These are phyloP conservation scores for Cladosporium oxysporum DNA, from an alignment of 2,329 filamentous ascomycete species.

Conservation along the genomic window DNA sequence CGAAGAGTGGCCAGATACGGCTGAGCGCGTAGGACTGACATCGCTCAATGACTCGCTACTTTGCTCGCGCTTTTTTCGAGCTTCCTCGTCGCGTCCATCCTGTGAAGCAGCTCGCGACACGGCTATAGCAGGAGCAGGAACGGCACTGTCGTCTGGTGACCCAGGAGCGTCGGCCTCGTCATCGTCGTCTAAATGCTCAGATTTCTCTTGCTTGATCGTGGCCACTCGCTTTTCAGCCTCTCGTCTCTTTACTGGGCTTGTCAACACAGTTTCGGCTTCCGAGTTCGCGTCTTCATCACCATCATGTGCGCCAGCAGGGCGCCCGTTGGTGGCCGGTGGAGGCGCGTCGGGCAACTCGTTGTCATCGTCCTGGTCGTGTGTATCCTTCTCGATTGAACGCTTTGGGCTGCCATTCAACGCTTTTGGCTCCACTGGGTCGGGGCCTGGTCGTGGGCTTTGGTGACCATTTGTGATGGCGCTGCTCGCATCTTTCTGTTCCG, in stretches of 20 bases:
- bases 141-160: conserved; percentile 27
- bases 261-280: conserved; percentile 53
- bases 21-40: conserved; percentile 35
- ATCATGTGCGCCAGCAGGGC: conserved; percentile 16
- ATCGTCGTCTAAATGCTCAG: conserved; percentile 28
- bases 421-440: conserved; percentile 11
- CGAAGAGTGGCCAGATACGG: conserved; percentile 27
- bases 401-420: conserved; percentile 21
- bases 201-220: conserved; percentile 14
- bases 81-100: conserved; percentile 2
- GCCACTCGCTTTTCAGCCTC: conserved; percentile 37
- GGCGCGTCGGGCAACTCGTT: conserved; percentile 21
- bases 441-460: conserved; percentile 18
- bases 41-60: conserved; percentile 34
- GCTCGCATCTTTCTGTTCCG: neutral
- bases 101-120: conserved; percentile 26
- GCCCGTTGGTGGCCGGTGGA: conserved; percentile 16
- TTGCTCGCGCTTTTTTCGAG: conserved; percentile 4
- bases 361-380: neutral
- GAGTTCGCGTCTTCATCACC: conserved; percentile 44
- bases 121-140: conserved; percentile 31
- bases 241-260: conserved; percentile 44
- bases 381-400: conserved; percentile 20
- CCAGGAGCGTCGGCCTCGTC: conserved; percentile 35
- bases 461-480: conserved; percentile 7